Evolutionary conservation across 2,329 filamentous ascomycete genomes (phyloP), one percentile per base, ranked within the genome.

Genomic region (Rhynchosporium agropyri): DNA sequence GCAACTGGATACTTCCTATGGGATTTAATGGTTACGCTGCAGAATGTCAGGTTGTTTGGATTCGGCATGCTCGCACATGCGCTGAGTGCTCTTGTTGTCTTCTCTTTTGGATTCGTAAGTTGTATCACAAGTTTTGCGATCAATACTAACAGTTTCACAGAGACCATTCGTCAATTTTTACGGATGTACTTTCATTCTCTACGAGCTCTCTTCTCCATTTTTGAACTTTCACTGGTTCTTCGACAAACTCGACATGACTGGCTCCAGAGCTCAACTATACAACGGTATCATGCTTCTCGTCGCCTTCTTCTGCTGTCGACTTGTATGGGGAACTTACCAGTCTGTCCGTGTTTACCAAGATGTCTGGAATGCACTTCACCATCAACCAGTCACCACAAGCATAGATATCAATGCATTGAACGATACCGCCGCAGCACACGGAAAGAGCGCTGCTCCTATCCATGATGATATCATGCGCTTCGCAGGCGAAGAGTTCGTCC

Each of bases 141-240:
- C 38, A 7, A 60, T 42, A 61, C 60, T 69, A 66, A 66, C 65
- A n/a, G 33, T 6, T 49, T 29, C 28, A 42, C 73, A 95, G 91
- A 83, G 90, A 64, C 91, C 91, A 1, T 93, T 94, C 72, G 82
- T 93, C 68, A 93, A 94, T 79, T 93, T 88, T 79, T 96, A 95
- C 76, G 89, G 84, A 62, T 83, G 84, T 62, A 85, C 86, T 64
- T 96, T 96, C 76, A 91, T 96, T 71, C 87, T 95, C 63, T 96
- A 92, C 84, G 91, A 96, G 76, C 84, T 96, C 45, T 93, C 90
- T 31, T 90, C 89, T 4, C 90, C 91, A 7, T 93, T 95, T 76
- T 82, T 95, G 63, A 96, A 96, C 74, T 84, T 94, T 74, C 91
- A 96, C 80, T 96, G 91, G 91, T 95, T 95, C 79, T 91, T 90